Evolutionary conservation across 305 asterid species (phyloP).

Genomic region (Solanum hybrid): DNA sequence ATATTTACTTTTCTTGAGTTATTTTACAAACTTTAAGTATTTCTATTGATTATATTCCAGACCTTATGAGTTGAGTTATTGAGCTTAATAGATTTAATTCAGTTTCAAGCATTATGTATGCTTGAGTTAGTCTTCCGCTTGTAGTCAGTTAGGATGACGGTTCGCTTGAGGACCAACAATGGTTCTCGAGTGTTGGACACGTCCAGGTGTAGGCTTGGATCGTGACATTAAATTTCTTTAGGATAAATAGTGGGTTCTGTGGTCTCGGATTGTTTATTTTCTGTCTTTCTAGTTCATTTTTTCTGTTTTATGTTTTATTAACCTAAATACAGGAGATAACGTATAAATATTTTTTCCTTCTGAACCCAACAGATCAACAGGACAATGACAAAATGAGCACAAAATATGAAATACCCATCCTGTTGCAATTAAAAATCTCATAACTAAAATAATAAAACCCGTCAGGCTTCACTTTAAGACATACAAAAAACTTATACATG

Average conservation of each 20-base stretch:
- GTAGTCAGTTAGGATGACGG: background rate
- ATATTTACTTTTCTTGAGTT: background rate
- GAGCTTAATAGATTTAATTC: background rate
- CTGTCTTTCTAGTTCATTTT: background rate
- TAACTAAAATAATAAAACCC: too few species aligned
- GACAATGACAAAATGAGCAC: background rate
- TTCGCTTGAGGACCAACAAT: background rate
- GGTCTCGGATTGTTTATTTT: background rate
- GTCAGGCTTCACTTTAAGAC: too few species aligned
- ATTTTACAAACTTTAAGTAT: background rate
- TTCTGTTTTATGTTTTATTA: background rate
- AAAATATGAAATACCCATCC: background rate
- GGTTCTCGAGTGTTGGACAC: background rate
- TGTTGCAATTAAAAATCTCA: too few species aligned
- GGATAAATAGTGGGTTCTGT: background rate
- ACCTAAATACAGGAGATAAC: background rate
- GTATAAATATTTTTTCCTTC: background rate
- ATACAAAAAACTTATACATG: too few species aligned
- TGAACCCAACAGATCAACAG: background rate
- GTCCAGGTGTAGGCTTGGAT: background rate
- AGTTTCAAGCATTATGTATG: background rate
- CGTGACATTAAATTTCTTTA: background rate
- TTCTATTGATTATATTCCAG: background rate
- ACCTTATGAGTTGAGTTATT: background rate
- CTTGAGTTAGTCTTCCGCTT: background rate